A percentile compares a stretch with the other conserved stretches of the same genome.
phyloP scores from a whole-genome alignment of 2,329 filamentous ascomycete species.

The Penicillium polonicum region DNA sequence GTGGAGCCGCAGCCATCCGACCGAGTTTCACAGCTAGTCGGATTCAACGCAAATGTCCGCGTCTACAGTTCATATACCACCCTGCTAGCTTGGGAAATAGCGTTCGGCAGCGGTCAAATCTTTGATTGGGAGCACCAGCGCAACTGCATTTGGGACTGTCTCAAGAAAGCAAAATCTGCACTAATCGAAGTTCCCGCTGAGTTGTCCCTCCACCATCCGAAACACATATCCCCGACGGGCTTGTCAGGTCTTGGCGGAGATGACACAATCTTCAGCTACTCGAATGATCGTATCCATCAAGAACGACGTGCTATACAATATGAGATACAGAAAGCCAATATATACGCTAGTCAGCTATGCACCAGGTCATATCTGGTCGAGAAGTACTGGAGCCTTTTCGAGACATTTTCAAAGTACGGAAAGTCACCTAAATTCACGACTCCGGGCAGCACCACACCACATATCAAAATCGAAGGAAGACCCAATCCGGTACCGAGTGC shows the following conservation, averaged over 20 bases:
- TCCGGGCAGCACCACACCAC: slow-evolving; percentile 8
- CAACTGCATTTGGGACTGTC: slow-evolving; percentile 66
- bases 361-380: slow-evolving; percentile 84
- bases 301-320: slow-evolving; percentile 59
- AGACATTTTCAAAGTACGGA: slow-evolving; percentile 53
- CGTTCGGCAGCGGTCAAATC: slow-evolving; percentile 74
- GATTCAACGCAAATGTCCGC: slow-evolving; percentile 76
- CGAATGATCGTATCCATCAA: slow-evolving; percentile 27
- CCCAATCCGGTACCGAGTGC: slow-evolving; percentile 5
- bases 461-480: slow-evolving; percentile 23
- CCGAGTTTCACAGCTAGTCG: slow-evolving; percentile 68
- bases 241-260: slow-evolving; percentile 15
- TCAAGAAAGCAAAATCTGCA: slow-evolving; percentile 68
- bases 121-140: slow-evolving; percentile 77
- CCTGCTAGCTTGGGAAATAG: slow-evolving; percentile 75
- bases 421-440: slow-evolving; percentile 17
- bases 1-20: slow-evolving; percentile 69
- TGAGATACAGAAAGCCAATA: slow-evolving; percentile 90
- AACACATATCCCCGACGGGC: slow-evolving; percentile 5
- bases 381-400: slow-evolving; percentile 75
- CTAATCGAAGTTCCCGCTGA: slow-evolving; percentile 68
- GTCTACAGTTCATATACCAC: slow-evolving; percentile 79
- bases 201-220: slow-evolving; percentile 55
- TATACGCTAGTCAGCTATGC: slow-evolving; percentile 76
- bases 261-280: slow-evolving; percentile 26